Percentiles rank a stretch among this genome's conserved stretches.
Conservation (phyloP, 495 filamentous ascomycete genomes). For the Daldinia bambusicola region DNA sequence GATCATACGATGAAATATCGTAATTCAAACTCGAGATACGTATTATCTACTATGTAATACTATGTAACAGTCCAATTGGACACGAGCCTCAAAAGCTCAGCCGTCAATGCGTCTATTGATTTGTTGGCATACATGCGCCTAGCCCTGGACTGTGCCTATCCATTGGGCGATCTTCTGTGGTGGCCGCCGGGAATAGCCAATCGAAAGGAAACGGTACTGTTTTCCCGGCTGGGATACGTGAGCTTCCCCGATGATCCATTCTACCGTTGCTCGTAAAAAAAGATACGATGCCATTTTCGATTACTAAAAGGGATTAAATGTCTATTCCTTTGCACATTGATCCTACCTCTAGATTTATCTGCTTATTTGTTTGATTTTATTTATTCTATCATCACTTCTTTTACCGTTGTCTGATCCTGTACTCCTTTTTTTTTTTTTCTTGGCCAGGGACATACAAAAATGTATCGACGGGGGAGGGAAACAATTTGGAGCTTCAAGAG, state of each 20-base stretch:
- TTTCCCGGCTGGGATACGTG: conserved; percentile 40
- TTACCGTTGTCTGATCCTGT: background rate
- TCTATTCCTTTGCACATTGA: conserved; percentile 15
- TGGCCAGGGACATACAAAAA: background rate
- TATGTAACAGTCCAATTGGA: conserved; percentile 41
- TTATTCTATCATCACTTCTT: background rate
- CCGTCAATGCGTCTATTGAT: conserved; percentile 43
- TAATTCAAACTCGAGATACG: conserved; percentile 31
- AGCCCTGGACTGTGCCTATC: conserved; percentile 31
- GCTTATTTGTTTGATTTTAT: background rate
- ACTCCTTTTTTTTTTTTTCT: background rate
- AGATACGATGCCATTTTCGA: conserved; percentile 9
- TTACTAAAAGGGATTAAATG: conserved; percentile 24
- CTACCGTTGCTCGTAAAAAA: conserved; percentile 35
- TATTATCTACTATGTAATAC: conserved; percentile 31
- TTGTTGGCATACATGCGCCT: conserved; percentile 44
- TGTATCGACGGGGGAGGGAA: conserved; percentile 5
- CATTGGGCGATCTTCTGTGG: conserved; percentile 41
- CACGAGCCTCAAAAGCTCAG: conserved; percentile 43
- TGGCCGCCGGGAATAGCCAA: conserved; percentile 36
- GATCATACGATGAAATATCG: conserved; percentile 45
- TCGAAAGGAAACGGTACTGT: conserved; percentile 33
- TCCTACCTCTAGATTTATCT: background rate
- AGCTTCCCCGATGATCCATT: conserved; percentile 33
- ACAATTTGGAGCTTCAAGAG: background rate